Evolutionary conservation across 164 flowering plant species (phyloP), one percentile per base, ranked within the genome.

Genomic region (Kalanchoe fedtschenkoi): DNA sequence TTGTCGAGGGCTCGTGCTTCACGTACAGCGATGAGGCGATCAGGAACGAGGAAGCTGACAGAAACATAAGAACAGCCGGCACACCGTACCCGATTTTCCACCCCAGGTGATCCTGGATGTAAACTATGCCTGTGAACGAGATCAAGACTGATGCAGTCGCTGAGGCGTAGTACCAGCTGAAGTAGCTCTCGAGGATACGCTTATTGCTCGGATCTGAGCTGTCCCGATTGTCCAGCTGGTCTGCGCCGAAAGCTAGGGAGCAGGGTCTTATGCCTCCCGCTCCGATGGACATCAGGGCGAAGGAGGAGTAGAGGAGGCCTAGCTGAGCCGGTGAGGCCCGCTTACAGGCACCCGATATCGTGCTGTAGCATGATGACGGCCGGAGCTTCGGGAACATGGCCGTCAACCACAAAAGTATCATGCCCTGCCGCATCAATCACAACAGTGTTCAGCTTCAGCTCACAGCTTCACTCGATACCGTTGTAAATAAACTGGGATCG

Each of bases 161-260:
- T 4, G 83, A 72, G 9, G 80, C 88, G 41, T 81, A 83, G 47
- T 84, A 87, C 93, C 89, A 87, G 4, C 69, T 68, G 68, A 87
- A 87, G 79, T 66, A 84, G 54, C 76, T 80, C 69, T 80, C 82
- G 5, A 84, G 26, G 32, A 78, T 62, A 53, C 71, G 69, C 39
- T 80, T 65, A 39, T 80, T 81, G n/a, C n/a, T n/a, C n/a, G n/a
- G n/a, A n/a, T n/a, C n/a, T n/a, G n/a, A n/a, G n/a, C n/a, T n/a
- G n/a, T 70, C 28, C 22, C 22, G 56, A 33, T 37, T 71, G 66
- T 77, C 73, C 28, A 83, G 59, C 60, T 87, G 95, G 32, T 85
- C 87, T 26, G 95, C 95, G 1, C 95, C 95, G 64, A 87, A 87
- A 11, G 95, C 88, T 47, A 83, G 19, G n/a, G 90, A 81, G 42